Base-by-base conservation (phyloP, 371 early-diverging fungal species). In the Lichtheimia ramosa region DNA sequence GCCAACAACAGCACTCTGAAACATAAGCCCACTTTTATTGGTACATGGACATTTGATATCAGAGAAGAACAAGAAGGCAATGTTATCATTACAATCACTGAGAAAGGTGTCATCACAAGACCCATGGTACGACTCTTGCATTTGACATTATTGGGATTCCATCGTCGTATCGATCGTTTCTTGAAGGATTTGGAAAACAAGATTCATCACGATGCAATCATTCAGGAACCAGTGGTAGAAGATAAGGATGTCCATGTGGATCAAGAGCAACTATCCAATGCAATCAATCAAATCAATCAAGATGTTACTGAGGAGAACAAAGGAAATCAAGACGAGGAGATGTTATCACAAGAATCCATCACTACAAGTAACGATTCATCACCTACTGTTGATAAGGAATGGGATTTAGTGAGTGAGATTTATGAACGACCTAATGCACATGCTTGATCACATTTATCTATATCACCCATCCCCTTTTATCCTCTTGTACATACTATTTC, bases 361-460 rank as follows among this genome's bases (percentile, higher is more conserved):
- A 46, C 43, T 51, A 27, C 20, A 43, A 43, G 57, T 39, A 49
- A 62, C 58, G 52, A 50, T 21, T 50, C 41, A 46, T 63, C 64
- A 40, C 58, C 54, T 23, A 28, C 63, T 4, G 50, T 66, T 5
- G 69, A 65, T 21, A 68, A 68, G 43, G 75, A 71, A 4, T 75
- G 76, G 76, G 76, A 75, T 62, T 48, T 73, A 23, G 54, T 75
- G 55, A 73, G 73, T 28, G 76, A 72, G 41, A 70, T 75, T 27
- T 75, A 73, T 61, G 70, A 75, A 43, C 66, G 68, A 18, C 56
- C 56, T 7, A 24, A 54, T 16, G 10, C 18, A 39, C 34, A 28
- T 14, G n/a, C 53, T 15, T 28, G 24, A 12, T 25, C 34, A 34
- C 34, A 4, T 10, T 8, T 10, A 34, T 34, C 6, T 34, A 34